Percentiles rank a stretch among this genome's conserved stretches.
Evolutionary conservation across 768 basidiomycete species (phyloP).

Genomic region (Cyathus striatus): DNA sequence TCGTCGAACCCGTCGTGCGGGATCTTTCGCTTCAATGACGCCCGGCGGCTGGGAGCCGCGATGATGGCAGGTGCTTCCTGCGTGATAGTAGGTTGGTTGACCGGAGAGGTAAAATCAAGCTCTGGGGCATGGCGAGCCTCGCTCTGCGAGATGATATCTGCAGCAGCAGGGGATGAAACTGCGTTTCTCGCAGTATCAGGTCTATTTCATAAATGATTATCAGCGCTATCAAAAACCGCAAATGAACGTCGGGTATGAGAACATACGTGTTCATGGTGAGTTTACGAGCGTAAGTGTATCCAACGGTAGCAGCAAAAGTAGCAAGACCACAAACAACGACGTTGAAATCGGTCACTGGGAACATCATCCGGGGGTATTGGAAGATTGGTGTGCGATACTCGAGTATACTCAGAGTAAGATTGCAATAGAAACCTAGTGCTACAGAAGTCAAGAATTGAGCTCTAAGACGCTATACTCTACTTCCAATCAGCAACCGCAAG

Average conservation of each 20-base stretch:
- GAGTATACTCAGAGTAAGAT: too few relatives aligned
- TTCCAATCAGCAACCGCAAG: too few relatives aligned
- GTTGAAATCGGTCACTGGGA: constrained; percentile 49
- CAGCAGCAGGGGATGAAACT: background rate
- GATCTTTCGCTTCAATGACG: constrained; percentile 25
- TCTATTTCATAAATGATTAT: too few relatives aligned
- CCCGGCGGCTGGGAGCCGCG: constrained; percentile 8
- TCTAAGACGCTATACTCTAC: too few relatives aligned
- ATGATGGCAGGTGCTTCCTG: background rate
- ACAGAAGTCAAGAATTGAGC: too few relatives aligned
- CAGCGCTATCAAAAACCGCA: background rate
- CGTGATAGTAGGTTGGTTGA: background rate
- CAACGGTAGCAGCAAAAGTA: constrained; percentile 54
- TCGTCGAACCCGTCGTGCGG: constrained; percentile 31
- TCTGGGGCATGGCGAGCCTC: background rate
- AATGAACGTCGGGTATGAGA: constrained; percentile 1
- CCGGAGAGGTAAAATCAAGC: background rate
- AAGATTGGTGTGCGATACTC: background rate
- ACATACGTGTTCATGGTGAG: constrained; percentile 23
- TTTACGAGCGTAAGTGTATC: constrained; percentile 50
- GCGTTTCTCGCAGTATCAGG: background rate
- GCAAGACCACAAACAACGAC: constrained; percentile 53
- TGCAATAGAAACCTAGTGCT: too few relatives aligned
- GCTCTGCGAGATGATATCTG: background rate
- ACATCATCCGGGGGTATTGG: constrained; percentile 22